Evolutionary conservation across 2,329 filamentous ascomycete species (phyloP), one percentile per base, ranked within the genome.

Genomic region (Pseudocercospora fuligena): DNA sequence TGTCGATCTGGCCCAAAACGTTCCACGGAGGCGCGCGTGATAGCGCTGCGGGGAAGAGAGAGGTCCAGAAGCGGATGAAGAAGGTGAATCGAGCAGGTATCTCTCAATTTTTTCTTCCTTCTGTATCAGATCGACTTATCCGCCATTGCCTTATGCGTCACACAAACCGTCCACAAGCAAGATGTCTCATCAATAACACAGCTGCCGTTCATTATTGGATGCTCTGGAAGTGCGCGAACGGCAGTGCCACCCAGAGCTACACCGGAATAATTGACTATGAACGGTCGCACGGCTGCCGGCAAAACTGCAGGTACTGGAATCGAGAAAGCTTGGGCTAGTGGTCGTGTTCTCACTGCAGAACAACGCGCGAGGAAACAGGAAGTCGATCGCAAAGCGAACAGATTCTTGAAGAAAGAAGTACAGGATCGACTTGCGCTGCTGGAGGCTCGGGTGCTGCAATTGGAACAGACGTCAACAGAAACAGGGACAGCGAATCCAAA

Each of bases 361-460:
- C 70, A 72, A 64, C 66, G 70, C 29, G 68, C 69, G 36, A 57
- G 70, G 54, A 72, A 72, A 57, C 70, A 72, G 61, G 70, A 72
- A 53, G 70, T 69, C 29, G 70, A 72, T 58, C 67, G 70, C 4
- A 72, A 69, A 47, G 70, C 70, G n/a, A 72, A 72, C 58, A 62
- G 70, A 7, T 72, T 72, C 46, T 56, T 72, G 61, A 72, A 72
- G 63, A 72, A 72, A 61, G 70, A 72, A 64, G 70, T 72, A 25
- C 70, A 72, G 54, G 70, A 72, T 43, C 65, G 70, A 19, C 64
- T 72, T 16, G 60, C 68, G 16, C 61, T 67, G 59, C 66, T 72
- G 16, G 70, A 72, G 64, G 68, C 69, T 46, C 64, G 65, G 5
- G 68, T 72, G 5, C 40, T 70, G 25, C 62, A 69, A 47, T 43